phyloP scores from a whole-genome alignment of 345 rosid species.

The Brassica rapa region DNA sequence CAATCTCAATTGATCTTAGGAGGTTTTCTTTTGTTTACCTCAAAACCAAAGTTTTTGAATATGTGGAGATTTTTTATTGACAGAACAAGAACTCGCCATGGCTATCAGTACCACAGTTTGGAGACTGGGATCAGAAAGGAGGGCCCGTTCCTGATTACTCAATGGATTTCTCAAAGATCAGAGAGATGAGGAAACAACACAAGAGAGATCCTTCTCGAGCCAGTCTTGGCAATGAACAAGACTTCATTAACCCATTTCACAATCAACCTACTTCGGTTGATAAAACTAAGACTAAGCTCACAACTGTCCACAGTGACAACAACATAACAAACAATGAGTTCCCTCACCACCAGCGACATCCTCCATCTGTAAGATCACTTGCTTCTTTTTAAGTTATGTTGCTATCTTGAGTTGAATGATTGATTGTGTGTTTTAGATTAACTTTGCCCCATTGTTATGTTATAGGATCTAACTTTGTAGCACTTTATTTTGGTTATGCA shows the following conservation, averaged over 20 bases:
- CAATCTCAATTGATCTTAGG: not conserved
- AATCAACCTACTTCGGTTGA: slow-evolving; percentile 30
- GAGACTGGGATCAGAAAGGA: slow-evolving; percentile 97
- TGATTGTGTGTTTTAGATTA: not conserved
- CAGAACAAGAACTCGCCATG: slow-evolving; percentile 71
- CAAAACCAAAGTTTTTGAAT: not conserved
- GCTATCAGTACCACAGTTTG: slow-evolving; percentile 96
- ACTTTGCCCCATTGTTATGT: not conserved
- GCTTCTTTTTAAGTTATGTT: not conserved
- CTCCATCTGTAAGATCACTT: slow-evolving; percentile 61
- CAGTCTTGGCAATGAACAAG: slow-evolving; percentile 92
- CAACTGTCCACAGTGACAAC: slow-evolving; percentile 39
- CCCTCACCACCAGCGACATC: slow-evolving; percentile 36
- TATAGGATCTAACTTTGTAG: slow-evolving; percentile 3
- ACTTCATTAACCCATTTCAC: slow-evolving; percentile 62
- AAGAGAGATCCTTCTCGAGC: slow-evolving; percentile 88
- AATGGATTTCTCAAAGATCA: slow-evolving; percentile 79
- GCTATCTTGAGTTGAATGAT: not conserved
- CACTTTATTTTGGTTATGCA: not conserved
- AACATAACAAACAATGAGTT: slow-evolving; percentile 45
- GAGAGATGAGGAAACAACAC: slow-evolving; percentile 94
- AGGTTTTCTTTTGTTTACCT: not conserved
- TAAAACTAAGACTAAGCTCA: slow-evolving; percentile 25
- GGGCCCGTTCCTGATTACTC: slow-evolving; percentile 79
- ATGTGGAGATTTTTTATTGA: slow-evolving; percentile 9